Percentiles rank a stretch among this genome's conserved stretches.
These are phyloP conservation scores for Pichia sp. DNA, from an alignment of 1,139 yeast species.

Conservation along the genomic window DNA sequence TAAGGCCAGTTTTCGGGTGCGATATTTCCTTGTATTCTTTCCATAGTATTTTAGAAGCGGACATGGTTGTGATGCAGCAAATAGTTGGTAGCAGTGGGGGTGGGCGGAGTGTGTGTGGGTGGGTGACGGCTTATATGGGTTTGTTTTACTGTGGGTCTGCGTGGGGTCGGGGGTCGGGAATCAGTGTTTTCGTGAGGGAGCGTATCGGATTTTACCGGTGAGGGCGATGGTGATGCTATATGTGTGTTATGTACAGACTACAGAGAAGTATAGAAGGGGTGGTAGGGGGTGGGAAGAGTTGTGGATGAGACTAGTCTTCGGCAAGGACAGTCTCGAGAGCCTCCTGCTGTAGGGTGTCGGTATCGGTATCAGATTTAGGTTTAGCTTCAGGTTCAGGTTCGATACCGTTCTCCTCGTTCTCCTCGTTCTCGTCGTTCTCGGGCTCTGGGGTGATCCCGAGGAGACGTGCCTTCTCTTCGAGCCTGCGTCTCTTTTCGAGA, in stretches of 20 bases:
- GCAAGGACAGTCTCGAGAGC: slow-evolving; percentile 9
- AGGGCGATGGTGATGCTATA: too few species aligned
- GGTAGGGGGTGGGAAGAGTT: too few species aligned
- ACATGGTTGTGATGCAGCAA: slow-evolving; percentile 19
- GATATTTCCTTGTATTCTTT: slow-evolving; percentile 92
- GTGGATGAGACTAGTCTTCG: slow-evolving; percentile 4
- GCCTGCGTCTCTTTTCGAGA: slow-evolving; percentile 59
- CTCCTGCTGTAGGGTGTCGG: slow-evolving; percentile 2
- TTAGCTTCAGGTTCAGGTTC: too few species aligned
- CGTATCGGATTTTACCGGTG: not conserved
- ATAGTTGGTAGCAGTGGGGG: not conserved
- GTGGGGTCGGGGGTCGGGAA: too few species aligned
- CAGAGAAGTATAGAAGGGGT: too few species aligned
- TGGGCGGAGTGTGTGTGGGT: not conserved
- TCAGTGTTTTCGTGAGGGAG: too few species aligned
- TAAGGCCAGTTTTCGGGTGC: slow-evolving; percentile 83
- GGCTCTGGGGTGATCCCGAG: slow-evolving; percentile 47
- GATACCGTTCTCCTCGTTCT: not conserved
- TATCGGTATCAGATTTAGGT: too few species aligned
- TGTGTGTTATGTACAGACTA: not conserved
- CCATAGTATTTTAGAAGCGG: slow-evolving; percentile 70
- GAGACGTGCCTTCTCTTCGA: slow-evolving; percentile 65
- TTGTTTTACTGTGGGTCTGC: too few species aligned
- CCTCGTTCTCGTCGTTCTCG: slow-evolving; percentile 5
- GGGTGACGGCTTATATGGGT: too few species aligned